Evolutionary conservation across 257 asterid genomes (phyloP).

Genomic region (Rubia yunnanensis): DNA sequence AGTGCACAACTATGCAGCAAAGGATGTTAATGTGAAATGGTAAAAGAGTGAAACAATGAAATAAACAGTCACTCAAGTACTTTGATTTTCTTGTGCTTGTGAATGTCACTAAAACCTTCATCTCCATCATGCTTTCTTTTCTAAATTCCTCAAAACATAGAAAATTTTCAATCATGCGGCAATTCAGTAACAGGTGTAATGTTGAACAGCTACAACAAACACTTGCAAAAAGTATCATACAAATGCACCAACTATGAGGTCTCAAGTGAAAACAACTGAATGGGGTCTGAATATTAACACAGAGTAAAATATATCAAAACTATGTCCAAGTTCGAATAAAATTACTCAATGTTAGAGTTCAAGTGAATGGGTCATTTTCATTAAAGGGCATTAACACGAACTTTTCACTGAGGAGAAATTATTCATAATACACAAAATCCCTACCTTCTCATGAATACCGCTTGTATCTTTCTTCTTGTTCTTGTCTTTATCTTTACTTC

Average conservation of each 20-base stretch:
- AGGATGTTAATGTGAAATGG: neutral
- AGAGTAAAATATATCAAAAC: too few species aligned
- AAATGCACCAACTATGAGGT: neutral
- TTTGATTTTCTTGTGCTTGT: slow-evolving; percentile 72
- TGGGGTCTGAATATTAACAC: too few species aligned
- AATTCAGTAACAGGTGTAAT: neutral
- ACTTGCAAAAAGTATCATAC: neutral
- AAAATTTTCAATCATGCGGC: neutral
- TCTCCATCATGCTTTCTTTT: slow-evolving; percentile 61
- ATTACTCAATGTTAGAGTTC: too few species aligned
- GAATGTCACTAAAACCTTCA: slow-evolving; percentile 37
- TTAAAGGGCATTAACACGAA: neutral
- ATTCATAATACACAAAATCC: slow-evolving; percentile 3
- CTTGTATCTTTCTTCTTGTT: slow-evolving; percentile 78
- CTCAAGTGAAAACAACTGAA: neutral
- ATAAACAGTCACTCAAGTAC: slow-evolving; percentile 20
- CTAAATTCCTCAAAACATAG: slow-evolving; percentile 23
- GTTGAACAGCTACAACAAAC: neutral
- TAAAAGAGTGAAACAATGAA: neutral
- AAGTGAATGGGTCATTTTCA: too few species aligned
- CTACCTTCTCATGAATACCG: slow-evolving; percentile 77
- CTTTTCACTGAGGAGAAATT: neutral
- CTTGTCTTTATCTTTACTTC: slow-evolving; percentile 25
- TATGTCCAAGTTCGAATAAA: too few species aligned
- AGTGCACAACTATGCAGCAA: slow-evolving; percentile 11